Percentiles rank a stretch among this genome's conserved stretches.
Conservation (phyloP, 495 filamentous ascomycete species). For the Penicillium verhagenii region DNA sequence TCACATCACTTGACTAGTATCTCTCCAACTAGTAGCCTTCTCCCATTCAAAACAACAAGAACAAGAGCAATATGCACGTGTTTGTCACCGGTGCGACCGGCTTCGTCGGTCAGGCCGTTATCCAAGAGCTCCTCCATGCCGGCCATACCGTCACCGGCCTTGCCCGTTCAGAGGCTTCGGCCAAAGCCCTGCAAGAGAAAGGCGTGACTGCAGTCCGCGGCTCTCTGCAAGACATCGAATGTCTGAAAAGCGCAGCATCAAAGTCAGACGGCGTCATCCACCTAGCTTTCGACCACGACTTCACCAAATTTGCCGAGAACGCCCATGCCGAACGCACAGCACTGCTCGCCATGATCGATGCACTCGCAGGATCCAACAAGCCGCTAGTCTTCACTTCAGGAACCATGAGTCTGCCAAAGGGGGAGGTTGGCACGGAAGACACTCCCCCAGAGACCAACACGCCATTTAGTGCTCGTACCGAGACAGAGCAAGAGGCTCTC, state of each 20-base stretch:
- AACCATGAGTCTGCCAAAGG: constrained; percentile 33
- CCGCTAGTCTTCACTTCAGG: constrained; percentile 46
- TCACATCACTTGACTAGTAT: too few relatives aligned
- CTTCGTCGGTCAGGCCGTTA: constrained; percentile 44
- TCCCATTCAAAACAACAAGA: not conserved
- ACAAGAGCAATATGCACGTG: constrained; percentile 23
- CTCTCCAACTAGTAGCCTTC: not conserved
- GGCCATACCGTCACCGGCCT: constrained; percentile 46
- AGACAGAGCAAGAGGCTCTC: constrained; percentile 27
- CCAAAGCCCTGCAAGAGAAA: constrained; percentile 23
- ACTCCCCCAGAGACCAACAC: constrained; percentile 10
- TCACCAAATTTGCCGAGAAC: constrained; percentile 30
- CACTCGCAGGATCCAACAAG: constrained; percentile 30
- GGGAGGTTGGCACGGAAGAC: constrained; percentile 34
- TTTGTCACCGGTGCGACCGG: constrained; percentile 52
- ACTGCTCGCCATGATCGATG: constrained; percentile 36
- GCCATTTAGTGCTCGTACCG: constrained; percentile 22
- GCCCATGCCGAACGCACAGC: constrained; percentile 33
- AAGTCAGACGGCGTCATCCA: constrained; percentile 44
- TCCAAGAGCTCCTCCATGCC: constrained; percentile 36
- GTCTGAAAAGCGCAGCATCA: constrained; percentile 33
- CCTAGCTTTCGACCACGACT: constrained; percentile 47
- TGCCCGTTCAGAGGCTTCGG: constrained; percentile 35
- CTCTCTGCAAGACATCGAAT: constrained; percentile 34
- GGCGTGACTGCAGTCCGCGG: constrained; percentile 38